Evolutionary conservation across 2,329 filamentous ascomycete species (phyloP).

Genomic region (Blastomyces emzantsi): DNA sequence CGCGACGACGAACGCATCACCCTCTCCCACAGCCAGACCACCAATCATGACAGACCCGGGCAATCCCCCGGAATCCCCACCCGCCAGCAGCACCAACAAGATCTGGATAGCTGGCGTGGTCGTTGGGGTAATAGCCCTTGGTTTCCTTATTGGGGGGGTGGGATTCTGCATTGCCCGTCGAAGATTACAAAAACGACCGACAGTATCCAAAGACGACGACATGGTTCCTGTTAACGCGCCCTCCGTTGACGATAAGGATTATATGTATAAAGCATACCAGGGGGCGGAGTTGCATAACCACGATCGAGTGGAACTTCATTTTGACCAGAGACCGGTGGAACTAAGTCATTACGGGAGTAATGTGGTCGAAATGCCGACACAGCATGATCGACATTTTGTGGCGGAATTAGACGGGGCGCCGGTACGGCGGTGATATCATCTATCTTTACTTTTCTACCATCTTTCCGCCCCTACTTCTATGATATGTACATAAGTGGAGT

Average conservation of each 20-base stretch:
- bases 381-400: background rate
- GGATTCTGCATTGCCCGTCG: conserved; percentile 5
- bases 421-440: background rate
- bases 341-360: background rate
- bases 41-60: background rate
- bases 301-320: background rate
- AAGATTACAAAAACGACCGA: background rate
- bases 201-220: conserved; percentile 1
- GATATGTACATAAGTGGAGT: background rate
- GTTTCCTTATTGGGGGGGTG: background rate
- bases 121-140: background rate
- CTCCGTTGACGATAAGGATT: background rate
- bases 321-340: background rate
- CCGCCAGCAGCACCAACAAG: background rate
- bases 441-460: background rate
- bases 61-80: background rate
- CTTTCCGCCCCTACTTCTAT: background rate
- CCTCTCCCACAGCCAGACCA: background rate
- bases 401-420: conserved; percentile 5
- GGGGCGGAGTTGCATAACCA: background rate
- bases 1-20: background rate
- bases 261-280: background rate
- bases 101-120: conserved; percentile 2
- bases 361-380: conserved; percentile 3
- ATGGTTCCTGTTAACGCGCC: background rate